Evolutionary conservation across 306 rosid genomes (phyloP).

Genomic region (Malus sylvestris): DNA sequence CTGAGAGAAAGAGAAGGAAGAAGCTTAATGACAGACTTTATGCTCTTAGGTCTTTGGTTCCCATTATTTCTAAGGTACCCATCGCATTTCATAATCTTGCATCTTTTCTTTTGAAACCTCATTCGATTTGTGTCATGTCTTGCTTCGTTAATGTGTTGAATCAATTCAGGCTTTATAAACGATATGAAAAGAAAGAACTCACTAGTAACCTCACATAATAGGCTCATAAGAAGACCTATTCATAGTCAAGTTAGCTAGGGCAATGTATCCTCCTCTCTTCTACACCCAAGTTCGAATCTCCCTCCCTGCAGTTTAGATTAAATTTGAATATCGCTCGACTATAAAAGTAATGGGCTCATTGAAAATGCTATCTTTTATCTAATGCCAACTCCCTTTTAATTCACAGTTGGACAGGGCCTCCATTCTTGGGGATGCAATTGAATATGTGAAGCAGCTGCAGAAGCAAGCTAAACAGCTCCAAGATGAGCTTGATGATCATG

Average conservation of each 20-base stretch:
- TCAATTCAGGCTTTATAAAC: background rate
- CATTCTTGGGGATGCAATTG: slow-evolving; percentile 81
- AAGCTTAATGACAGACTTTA: slow-evolving; percentile 68
- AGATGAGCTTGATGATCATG: slow-evolving; percentile 68
- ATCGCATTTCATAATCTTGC: background rate
- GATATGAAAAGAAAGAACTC: background rate
- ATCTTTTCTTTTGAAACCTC: background rate
- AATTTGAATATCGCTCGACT: too few species aligned
- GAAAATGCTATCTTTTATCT: background rate
- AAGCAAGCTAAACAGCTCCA: slow-evolving; percentile 60
- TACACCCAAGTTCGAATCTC: background rate
- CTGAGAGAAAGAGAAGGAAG: slow-evolving; percentile 83
- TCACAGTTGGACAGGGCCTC: slow-evolving; percentile 63
- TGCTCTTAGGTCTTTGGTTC: slow-evolving; percentile 70
- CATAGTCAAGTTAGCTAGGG: background rate
- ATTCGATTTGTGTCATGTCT: background rate
- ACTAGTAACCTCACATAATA: background rate
- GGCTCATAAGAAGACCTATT: background rate
- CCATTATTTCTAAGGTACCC: slow-evolving; percentile 59
- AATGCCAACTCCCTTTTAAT: background rate
- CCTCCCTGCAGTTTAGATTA: background rate
- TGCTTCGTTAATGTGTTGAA: background rate
- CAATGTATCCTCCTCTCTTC: background rate
- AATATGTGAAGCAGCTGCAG: slow-evolving; percentile 65
- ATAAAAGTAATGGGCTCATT: background rate